Evolutionary conservation across 805 yeast species (phyloP), one percentile per base, ranked within the genome.

Genomic region (Brettanomyces custersianus): DNA sequence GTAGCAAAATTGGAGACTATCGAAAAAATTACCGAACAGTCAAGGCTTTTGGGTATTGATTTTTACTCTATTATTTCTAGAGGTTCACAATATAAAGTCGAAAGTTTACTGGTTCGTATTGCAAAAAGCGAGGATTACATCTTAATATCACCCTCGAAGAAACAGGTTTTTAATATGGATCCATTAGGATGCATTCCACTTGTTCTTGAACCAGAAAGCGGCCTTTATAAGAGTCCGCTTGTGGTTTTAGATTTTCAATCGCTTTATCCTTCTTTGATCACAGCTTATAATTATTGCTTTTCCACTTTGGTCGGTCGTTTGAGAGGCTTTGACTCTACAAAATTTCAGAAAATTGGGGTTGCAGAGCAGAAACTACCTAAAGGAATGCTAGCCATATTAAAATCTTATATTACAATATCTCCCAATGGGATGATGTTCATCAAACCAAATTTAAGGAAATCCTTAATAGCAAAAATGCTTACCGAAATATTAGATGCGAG

Each of bases 51-150:
- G 17, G 98, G 98, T 0, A 74, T 92, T 20, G 97, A 92, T 47
- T 92, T 87, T 53, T 71, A 77, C 51, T 85, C 96, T 3, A 85
- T 87, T 7, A 74, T 82, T 40, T 81, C 84, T 35, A 57, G 98
- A 40, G 98, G 98, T 0, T 90, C 97, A 0, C 98, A 92, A 51
- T 92, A 68, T 53, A 88, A 85, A 52, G 96, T 92, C 2, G 98
- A 92, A 51, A 83, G 96, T 1, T 68, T 88, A 26, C 59, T 92
- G 44, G 58, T 74, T 3, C 60, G 98, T 36, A 57, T 92, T 15
- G 72, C 92, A 19, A 85, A 86, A 47, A 64, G 76, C 2, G 95
- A 87, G 51, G 81, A 81, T 51, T 74, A 68, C 35, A 54, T 90
- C 29, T 52, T 87, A 37, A 59, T 79, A 5, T 82, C 96, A 0